Evolutionary conservation across 257 asterid genomes (phyloP), one percentile per base, ranked within the genome.

Genomic region (Orobanche coerulescens): DNA sequence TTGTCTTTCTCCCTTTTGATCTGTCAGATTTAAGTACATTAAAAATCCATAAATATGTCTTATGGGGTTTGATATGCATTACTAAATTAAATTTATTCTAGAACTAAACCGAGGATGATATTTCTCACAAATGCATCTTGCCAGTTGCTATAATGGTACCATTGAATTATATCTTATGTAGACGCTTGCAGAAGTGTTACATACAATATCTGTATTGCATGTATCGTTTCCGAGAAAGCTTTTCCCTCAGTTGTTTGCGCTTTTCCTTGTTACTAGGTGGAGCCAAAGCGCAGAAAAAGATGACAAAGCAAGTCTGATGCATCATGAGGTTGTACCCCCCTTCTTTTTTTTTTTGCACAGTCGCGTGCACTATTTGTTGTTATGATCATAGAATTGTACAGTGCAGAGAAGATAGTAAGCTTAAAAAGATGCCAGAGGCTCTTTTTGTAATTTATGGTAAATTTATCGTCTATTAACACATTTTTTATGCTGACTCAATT

Each of bases 261-360:
- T 47, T 39, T 23, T 9, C 50, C 24, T 49, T 30, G 33, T 55
- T 60, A 37, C 16, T 44, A 81, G 84, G 87, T 71, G 70, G 84
- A 76, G 67, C 69, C 84, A 10, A 81, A 78, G 69, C 82, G 82
- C 58, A 78, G 84, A 62, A 81, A 76, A 72, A 81, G 84, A 71
- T 81, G 66, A 79, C 70, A 16, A n/a, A 31, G 4, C 24, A 13
- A 40, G 24, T 26, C 10, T 39, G 23, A 43, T 51, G 69, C 64
- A 53, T 39, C 48, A 11, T 20, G 68, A n/a, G 58, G 48, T 63
- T 33, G 68, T 63, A 31, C 57, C 56, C 50, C 33, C 44, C 44
- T 11, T 10, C 50, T 7, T 7, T 11, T 12, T 37, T 65, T 65
- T 72, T 65, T 72, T 66, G 67, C 51, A 42, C 39, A 61, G 50